Base-by-base conservation (phyloP, 2,329 filamentous ascomycete species). In the Ramularia collo-cygni region DNA sequence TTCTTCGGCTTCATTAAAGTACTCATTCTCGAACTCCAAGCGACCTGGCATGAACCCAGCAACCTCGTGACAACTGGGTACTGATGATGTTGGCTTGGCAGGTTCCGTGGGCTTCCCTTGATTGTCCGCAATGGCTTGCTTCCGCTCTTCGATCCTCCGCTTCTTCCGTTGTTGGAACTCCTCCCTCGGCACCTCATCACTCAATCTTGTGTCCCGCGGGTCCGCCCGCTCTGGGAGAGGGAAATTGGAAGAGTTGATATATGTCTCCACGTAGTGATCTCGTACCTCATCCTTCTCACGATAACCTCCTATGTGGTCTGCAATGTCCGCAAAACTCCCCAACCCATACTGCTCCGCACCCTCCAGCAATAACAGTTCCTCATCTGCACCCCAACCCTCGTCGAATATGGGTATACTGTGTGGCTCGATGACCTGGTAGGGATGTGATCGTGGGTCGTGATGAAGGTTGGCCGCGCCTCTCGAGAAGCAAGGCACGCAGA, bases 31-130 rank as follows among this genome's bases (percentile, higher is more conserved):
- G 50, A 98, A 98, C 58, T 98, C 92, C 50, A 98, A 66, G 28
- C 92, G 87, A 31, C 92, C 92, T 3, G 92, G 92, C 92, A 98
- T 98, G 62, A 94, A 98, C 3, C 92, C 92, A 64, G 95, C 88
- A 27, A 98, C 92, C 64, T 98, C 92, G 68, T 98, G 92, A 63
- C 92, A 98, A 24, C 88, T 83, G 1, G 92, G 92, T 2, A 95
- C 88, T 68, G 85, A 94, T 7, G 89, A 89, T 0, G 90, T 96
- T 0, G 92, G 92, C 59, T 96, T 96, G 54, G 90, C 89, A 4
- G 54, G 52, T 65, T 95, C 95, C 1, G 90, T 87, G 16, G 86
- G 85, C 27, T 88, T 75, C 1, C 87, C 82, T 1, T 86, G 80
- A 7, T 86, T 85, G 46, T 83, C 84, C 64, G 92, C 94, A 29